Conservation (phyloP, 768 basidiomycete genomes). For the Russula foetens region DNA sequence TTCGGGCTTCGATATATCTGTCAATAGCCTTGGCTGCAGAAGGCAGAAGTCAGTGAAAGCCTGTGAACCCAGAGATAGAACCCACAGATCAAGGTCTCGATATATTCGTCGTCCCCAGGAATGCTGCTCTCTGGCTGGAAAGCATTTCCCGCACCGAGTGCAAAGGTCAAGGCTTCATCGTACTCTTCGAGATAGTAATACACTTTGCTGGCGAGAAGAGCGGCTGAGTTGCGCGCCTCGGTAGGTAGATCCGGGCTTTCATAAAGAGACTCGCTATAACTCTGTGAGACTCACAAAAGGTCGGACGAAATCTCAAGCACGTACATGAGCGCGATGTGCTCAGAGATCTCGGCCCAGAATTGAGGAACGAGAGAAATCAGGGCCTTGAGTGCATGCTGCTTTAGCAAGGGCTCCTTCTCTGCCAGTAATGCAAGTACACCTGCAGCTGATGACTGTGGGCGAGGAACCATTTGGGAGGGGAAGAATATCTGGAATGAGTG, state of each 20-base stretch:
- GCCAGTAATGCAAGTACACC: constrained; percentile 88
- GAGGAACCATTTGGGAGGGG: constrained; percentile 49
- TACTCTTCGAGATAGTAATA: constrained; percentile 96
- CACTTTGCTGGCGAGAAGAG: constrained; percentile 93
- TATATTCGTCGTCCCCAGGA: constrained; percentile 71
- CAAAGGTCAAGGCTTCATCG: constrained; percentile 92
- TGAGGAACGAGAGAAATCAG: constrained; percentile 80
- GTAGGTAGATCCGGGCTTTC: constrained; percentile 72
- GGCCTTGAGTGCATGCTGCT: constrained; percentile 83
- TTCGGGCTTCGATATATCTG: constrained; percentile 71
- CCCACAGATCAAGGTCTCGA: constrained; percentile 92
- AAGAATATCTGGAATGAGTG: constrained; percentile 17
- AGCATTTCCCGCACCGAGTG: constrained; percentile 80
- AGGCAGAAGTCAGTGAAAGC: not conserved
- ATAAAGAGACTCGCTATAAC: constrained; percentile 75
- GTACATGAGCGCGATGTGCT: constrained; percentile 84
- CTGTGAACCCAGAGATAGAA: constrained; percentile 21
- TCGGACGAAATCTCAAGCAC: constrained; percentile 26
- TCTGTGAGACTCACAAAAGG: constrained; percentile 8
- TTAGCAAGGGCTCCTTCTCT: constrained; percentile 81
- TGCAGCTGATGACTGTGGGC: constrained; percentile 72
- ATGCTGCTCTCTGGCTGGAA: constrained; percentile 69
- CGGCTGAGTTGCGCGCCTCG: constrained; percentile 72
- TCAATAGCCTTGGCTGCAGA: constrained; percentile 88
- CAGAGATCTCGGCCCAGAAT: constrained; percentile 99